A percentile compares a stretch with the other conserved stretches of the same genome.
phyloP scores from a whole-genome alignment of 2,329 filamentous ascomycete genomes.

The Arachnomyces sp. region DNA sequence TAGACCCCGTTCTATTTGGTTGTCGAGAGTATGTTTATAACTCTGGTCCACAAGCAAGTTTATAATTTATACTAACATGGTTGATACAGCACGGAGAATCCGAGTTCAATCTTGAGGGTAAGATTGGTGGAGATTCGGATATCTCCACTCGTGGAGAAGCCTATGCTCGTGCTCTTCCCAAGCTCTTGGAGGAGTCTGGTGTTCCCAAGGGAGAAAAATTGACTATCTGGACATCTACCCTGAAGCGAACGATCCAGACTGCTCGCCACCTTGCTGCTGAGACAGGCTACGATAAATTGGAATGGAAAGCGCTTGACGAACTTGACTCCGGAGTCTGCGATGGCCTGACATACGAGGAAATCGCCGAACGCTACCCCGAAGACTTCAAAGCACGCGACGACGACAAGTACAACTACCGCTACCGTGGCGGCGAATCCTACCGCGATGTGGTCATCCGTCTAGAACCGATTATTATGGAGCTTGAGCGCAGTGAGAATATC shows the following conservation, averaged over 20 bases:
- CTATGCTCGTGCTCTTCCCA: slow-evolving; percentile 77
- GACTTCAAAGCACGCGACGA: slow-evolving; percentile 94
- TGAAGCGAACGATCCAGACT: slow-evolving; percentile 83
- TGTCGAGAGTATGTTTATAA: slow-evolving; percentile 64
- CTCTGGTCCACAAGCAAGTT: background rate
- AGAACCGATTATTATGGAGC: slow-evolving; percentile 98
- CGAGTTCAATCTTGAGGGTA: slow-evolving; percentile 77
- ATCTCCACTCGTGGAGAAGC: slow-evolving; percentile 78
- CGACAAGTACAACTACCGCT: slow-evolving; percentile 99
- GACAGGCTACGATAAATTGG: slow-evolving; percentile 73
- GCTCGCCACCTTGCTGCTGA: slow-evolving; percentile 69
- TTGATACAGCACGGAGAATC: slow-evolving; percentile 76
- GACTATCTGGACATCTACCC: slow-evolving; percentile 67
- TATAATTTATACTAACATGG: slow-evolving; percentile 13
- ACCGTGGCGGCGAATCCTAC: slow-evolving; percentile 91
- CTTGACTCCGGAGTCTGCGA: slow-evolving; percentile 95
- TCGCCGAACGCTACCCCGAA: slow-evolving; percentile 81
- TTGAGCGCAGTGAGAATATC: slow-evolving; percentile 92
- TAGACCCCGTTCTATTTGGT: slow-evolving; percentile 89
- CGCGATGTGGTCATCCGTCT: slow-evolving; percentile 95
- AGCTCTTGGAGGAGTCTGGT: slow-evolving; percentile 75
- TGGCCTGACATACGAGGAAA: slow-evolving; percentile 90
- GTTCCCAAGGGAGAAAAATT: slow-evolving; percentile 59
- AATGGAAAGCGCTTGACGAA: slow-evolving; percentile 98
- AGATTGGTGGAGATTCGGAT: slow-evolving; percentile 86